Conservation (phyloP, 164 flowering plant genomes). For the Magnolia officinalis region DNA sequence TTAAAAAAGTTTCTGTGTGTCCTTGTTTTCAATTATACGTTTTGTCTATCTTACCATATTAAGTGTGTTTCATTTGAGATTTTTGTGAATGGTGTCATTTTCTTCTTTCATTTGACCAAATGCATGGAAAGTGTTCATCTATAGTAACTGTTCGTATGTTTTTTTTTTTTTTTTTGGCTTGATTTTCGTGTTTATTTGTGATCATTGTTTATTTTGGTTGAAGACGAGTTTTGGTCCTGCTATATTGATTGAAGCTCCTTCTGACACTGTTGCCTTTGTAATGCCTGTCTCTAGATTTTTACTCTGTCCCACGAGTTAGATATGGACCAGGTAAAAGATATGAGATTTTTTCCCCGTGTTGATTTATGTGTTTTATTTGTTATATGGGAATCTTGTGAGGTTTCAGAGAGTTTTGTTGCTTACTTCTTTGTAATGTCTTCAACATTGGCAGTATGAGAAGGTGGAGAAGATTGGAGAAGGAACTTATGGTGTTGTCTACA, state of each 20-base stretch:
- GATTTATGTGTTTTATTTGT: neutral
- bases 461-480: constrained; percentile 98
- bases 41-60: neutral
- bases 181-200: neutral
- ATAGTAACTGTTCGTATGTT: neutral
- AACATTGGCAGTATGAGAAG: constrained; percentile 64
- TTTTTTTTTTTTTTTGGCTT: neutral
- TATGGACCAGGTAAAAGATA: constrained; percentile 14
- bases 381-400: neutral
- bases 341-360: neutral
- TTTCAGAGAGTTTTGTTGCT: neutral
- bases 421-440: neutral
- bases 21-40: neutral
- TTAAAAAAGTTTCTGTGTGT: neutral
- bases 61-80: neutral
- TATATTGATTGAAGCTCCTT: neutral
- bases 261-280: neutral
- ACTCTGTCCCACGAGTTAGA: neutral
- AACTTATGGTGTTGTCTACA: constrained; percentile 94
- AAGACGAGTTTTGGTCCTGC: neutral
- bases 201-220: neutral
- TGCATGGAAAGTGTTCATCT: neutral
- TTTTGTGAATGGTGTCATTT: neutral
- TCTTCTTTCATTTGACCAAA: neutral
- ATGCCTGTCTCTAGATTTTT: neutral